Evolutionary conservation across 2,329 filamentous ascomycete species (phyloP), one percentile per base, ranked within the genome.

Genomic region (Monilinia vaccinii-corymbosi): DNA sequence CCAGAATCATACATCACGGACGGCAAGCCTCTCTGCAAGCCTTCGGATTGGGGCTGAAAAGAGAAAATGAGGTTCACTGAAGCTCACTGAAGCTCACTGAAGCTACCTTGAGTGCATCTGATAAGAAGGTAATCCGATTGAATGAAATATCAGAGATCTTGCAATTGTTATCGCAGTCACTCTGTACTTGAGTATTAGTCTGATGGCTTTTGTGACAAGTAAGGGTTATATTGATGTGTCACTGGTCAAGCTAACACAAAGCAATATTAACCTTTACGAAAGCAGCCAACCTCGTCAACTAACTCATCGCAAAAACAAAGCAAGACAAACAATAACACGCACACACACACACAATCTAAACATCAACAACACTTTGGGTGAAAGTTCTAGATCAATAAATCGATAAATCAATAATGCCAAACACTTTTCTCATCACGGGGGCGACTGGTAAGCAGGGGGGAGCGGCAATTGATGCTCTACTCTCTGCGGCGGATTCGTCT

Each of bases 401-500:
- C 45, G 47, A 18, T 25, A 34, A 50, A 34, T 23, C 46, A 44
- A 36, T 16, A 50, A 61, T 61, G 53, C 14, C 53, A 38, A 51
- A 58, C n/a, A 58, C 59, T n/a, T 59, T 67, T 23, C 62, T 80
- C 60, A 68, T 79, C 52, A 76, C 75, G 23, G 77, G 77, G 45
- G 77, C 76, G 14, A 79, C 78, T 0, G 78, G 78, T 48, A 76
- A 77, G 40, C 78, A 80, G 66, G 78, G 78, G 28, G 72, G 75
- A 25, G 72, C 75, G 47, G 73, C 77, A 8, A 72, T 79, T 57
- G 68, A 73, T 52, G 74, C 75, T 7, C 71, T 80, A 38, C 70
- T 79, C 16, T 62, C 64, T 50, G 69, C 61, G 14, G 47, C n/a
- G 28, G 40, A 42, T 60, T 57, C 66, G 42, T 31, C 58, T 18